phyloP scores from a whole-genome alignment of 179 eudicot species.

The Silene noctiflora region DNA sequence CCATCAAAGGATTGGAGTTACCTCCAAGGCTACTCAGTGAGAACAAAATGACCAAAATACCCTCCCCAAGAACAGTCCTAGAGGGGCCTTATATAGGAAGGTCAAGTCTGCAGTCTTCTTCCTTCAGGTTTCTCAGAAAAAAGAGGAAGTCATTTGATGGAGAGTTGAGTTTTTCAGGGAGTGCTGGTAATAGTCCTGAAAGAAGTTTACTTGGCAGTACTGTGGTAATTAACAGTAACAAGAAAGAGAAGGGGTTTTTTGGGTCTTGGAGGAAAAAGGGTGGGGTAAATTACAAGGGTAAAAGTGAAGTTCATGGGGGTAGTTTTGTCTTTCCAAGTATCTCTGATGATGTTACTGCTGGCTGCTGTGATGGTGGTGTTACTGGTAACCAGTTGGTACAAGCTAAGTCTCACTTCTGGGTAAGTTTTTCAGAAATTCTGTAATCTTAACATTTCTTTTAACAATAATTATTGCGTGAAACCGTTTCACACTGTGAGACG shows the following conservation, averaged over 20 bases:
- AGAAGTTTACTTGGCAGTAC: constrained; percentile 26
- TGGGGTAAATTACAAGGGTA: constrained; percentile 2
- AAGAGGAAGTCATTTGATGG: constrained; percentile 38
- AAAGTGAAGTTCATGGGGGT: constrained; percentile 16
- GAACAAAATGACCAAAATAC: constrained; percentile 37
- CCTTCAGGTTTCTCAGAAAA: constrained; percentile 44
- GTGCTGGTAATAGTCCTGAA: constrained; percentile 42
- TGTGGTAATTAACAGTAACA: constrained; percentile 6
- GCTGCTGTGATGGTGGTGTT: constrained; percentile 11
- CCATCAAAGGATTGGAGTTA: constrained; percentile 37
- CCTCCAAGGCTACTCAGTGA: constrained; percentile 56
- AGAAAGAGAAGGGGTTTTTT: constrained; percentile 27
- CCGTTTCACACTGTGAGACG: no score
- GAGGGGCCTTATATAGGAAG: constrained; percentile 50
- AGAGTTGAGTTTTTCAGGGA: constrained; percentile 19
- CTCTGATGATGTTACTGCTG: constrained; percentile 15
- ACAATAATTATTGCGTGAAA: no score
- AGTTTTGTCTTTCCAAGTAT: constrained; percentile 28
- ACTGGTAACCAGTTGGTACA: constrained; percentile 38
- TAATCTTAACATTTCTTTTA: not conserved
- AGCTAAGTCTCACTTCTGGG: constrained; percentile 53
- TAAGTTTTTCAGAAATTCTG: constrained; percentile 27
- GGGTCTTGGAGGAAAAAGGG: constrained; percentile 41
- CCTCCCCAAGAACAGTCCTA: constrained; percentile 66
- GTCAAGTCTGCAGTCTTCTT: constrained; percentile 42